Base-by-base conservation (phyloP, 2,329 filamentous ascomycete genomes). In the Zelopaecilomyces penicillatus region DNA sequence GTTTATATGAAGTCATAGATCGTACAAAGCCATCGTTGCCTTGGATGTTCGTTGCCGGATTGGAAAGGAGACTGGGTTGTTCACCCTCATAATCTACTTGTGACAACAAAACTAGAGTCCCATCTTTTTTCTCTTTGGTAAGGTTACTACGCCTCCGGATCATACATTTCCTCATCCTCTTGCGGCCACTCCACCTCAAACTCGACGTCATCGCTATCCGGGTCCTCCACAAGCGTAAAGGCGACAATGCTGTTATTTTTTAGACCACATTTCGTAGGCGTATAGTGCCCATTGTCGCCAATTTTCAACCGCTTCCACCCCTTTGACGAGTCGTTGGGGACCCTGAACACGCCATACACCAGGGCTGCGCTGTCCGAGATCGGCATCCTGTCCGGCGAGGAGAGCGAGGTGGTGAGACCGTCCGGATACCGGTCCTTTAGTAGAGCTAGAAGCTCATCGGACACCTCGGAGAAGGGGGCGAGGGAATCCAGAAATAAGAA, bases 401-500 rank as follows among this genome's bases (percentile, higher is more conserved):
- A 53, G 12, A 59, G 45, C 11, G 64, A 61, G 8, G 62, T 62
- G 1, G 63, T 66, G 5, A 83, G 66, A 1, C 79, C 78, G 0
- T 63, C 45, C 0, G 78, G 73, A 48, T 80, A 82, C 29, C 76
- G 67, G 37, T 81, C 77, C 29, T 59, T 67, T 5, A 89, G 65
- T 8, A 78, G 66, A 1, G 68, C 63, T 12, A 85, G 64, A 2
- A 90, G 74, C 19, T 79, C 72, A 12, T 68, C 54, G 45, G 79
- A 79, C 47, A 85, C 66, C 1, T 69, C 63, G 11, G 69, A 64
- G 56, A 87, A 78, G 8, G 78, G 63, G 34, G 74, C 72, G 10
- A 74, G 65, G 5, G 79, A 67, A 34, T 79, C 73, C 38, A 83
- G 72, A 50, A 85, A 81, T 46, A 89, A 70, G 55, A 85, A 78